These are phyloP conservation scores for Botrytis tulipae DNA, from an alignment of 2,329 filamentous ascomycete genomes.

Conservation along the genomic window DNA sequence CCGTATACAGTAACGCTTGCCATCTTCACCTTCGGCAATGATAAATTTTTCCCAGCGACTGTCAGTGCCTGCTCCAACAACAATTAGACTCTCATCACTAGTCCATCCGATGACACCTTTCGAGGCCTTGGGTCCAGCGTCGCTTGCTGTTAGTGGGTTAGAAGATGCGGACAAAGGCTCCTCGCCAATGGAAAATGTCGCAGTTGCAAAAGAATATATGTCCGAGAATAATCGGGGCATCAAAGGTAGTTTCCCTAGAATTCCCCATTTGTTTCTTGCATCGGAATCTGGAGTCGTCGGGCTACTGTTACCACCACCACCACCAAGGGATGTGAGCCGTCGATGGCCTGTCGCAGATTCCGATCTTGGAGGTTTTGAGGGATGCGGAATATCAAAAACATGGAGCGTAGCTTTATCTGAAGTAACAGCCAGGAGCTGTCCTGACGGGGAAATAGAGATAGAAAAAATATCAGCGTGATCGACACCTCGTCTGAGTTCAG, in stretches of 20 bases:
- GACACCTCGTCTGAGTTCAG: constrained; percentile 83
- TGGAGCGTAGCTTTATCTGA: constrained; percentile 97
- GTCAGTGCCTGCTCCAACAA: constrained; percentile 76
- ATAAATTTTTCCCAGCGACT: constrained; percentile 87
- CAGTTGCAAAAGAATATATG: constrained; percentile 78
- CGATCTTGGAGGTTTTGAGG: constrained; percentile 42
- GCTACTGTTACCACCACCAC: constrained; percentile 34
- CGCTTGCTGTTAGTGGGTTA: constrained; percentile 46
- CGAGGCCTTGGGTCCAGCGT: constrained; percentile 51
- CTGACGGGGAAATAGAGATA: constrained; percentile 80
- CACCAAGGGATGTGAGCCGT: constrained; percentile 36
- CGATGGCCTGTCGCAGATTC: constrained; percentile 38
- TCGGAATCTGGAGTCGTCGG: constrained; percentile 45
- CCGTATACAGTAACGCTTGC: constrained; percentile 62
- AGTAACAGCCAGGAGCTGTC: constrained; percentile 79
- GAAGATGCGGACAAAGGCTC: constrained; percentile 66
- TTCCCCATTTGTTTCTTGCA: constrained; percentile 75
- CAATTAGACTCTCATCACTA: constrained; percentile 68
- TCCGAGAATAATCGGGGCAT: constrained; percentile 88
- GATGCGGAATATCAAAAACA: constrained; percentile 79
- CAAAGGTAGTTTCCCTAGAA: constrained; percentile 78
- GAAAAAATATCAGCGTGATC: constrained; percentile 87
- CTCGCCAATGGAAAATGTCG: constrained; percentile 79
- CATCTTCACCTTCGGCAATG: constrained; percentile 65
- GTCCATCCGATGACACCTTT: constrained; percentile 89